Evolutionary conservation across 78 protist genomes (phyloP), one percentile per base, ranked within the genome.

Genomic region (Reticulomyxa filosa): DNA sequence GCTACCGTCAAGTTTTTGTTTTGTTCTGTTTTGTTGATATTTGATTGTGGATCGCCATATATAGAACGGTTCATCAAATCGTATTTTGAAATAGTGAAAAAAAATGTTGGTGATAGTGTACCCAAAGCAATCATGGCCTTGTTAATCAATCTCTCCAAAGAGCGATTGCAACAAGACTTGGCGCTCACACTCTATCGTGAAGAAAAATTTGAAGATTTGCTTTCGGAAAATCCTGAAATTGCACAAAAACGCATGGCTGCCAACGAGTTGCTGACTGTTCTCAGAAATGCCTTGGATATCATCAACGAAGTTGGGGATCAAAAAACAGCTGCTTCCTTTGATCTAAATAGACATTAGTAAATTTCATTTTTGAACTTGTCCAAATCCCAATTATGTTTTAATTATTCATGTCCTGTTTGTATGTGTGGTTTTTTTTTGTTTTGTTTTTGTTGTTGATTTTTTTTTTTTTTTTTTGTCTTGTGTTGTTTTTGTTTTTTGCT

Each of bases 81-180:
- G 6, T 88, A 88, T 73, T 86, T 85, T 63, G 57, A 35, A 30
- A 79, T 85, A 34, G 89, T 83, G 13, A 48, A 70, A 42, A 77
- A 84, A 80, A 86, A 76, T 70, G 67, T 92, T 42, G 57, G 57
- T 34, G 93, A 88, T 59, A 32, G 39, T 20, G 90, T 87, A 27
- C 98, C 98, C 39, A 88, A 88, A 74, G 62, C 85, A 55, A 80
- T 86, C 67, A 87, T 87, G 90, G 81, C 75, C 81, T 81, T 93
- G 75, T 38, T 93, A 51, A 87, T 93, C 42, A 77, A 83, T 62
- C 38, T 62, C 61, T 48, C 78, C 11, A 83, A 81, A 46, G 83
- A 79, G 26, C 38, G 13, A 20, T 2, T 72, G 11, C 76, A 72
- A 11, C 42, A 61, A 23, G 61, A 4, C 13, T 61, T 72, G 23